Evolutionary conservation across 805 yeast genomes (phyloP).

Genomic region (Sugiyamaella chiloensis): DNA sequence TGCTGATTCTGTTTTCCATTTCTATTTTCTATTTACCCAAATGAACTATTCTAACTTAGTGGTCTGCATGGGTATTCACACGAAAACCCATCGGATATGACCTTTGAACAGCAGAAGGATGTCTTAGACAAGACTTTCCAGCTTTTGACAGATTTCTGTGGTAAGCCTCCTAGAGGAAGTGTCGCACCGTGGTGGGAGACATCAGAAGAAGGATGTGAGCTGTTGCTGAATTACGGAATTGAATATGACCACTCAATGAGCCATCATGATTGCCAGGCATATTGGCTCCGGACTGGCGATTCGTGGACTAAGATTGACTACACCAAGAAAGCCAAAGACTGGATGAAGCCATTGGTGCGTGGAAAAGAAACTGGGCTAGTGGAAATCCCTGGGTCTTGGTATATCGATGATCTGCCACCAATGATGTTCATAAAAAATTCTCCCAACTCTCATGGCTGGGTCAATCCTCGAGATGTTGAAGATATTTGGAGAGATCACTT

Average conservation of each 20-base stretch:
- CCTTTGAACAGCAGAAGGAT: constrained; percentile 36
- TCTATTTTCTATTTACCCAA: too few relatives aligned
- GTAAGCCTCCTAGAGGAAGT: constrained; percentile 37
- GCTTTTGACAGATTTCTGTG: constrained; percentile 35
- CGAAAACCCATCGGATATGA: constrained; percentile 38
- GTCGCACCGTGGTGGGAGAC: constrained; percentile 43
- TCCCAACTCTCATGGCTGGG: constrained; percentile 37
- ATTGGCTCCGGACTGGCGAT: constrained; percentile 39
- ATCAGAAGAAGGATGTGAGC: constrained; percentile 34
- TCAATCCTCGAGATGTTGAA: constrained; percentile 38
- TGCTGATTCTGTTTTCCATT: too few relatives aligned
- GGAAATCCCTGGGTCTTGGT: constrained; percentile 40
- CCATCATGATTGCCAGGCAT: constrained; percentile 38
- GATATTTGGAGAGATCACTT: constrained; percentile 41
- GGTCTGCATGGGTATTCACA: constrained; percentile 41
- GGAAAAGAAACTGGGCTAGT: constrained; percentile 38
- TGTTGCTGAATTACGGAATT: constrained; percentile 37
- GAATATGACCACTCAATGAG: constrained; percentile 40
- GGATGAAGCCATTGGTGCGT: constrained; percentile 38
- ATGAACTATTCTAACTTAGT: background rate
- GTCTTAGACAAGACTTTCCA: constrained; percentile 36
- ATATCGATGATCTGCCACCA: constrained; percentile 40
- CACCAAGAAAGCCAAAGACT: constrained; percentile 34
- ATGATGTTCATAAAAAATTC: constrained; percentile 38
- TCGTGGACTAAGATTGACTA: constrained; percentile 39